These are phyloP conservation scores for Ciborinia camelliae DNA, from an alignment of 2,329 filamentous ascomycete genomes.

Conservation along the genomic window DNA sequence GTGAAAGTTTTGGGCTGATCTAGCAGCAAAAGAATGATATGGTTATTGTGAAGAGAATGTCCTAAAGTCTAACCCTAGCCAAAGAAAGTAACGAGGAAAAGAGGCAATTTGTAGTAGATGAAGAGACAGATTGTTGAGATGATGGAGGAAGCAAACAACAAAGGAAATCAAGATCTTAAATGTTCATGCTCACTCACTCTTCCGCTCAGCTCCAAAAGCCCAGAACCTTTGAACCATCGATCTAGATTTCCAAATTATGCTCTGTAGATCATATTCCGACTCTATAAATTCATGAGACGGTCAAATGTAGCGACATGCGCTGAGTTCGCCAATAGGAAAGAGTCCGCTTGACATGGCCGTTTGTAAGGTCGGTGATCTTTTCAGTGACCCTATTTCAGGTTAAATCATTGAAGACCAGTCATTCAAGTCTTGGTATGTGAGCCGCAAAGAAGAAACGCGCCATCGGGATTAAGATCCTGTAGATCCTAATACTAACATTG, in stretches of 20 bases:
- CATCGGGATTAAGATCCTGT: neutral
- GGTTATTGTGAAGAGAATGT: constrained; percentile 35
- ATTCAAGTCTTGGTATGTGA: constrained; percentile 11
- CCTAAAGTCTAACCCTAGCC: constrained; percentile 13
- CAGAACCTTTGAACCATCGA: constrained; percentile 15
- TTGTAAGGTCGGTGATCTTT: constrained; percentile 24
- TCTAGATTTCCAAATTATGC: constrained; percentile 18
- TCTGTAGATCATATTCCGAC: constrained; percentile 22
- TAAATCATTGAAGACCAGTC: constrained; percentile 11
- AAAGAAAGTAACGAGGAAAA: constrained; percentile 26
- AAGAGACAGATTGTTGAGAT: constrained; percentile 31
- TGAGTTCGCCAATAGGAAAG: constrained; percentile 34
- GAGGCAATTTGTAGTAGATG: constrained; percentile 30
- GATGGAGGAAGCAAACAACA: constrained; percentile 30
- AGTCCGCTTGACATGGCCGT: constrained; percentile 13
- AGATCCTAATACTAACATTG: constrained; percentile 2
- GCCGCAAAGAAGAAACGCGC: constrained; percentile 9
- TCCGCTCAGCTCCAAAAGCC: constrained; percentile 17
- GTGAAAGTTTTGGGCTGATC: constrained; percentile 28
- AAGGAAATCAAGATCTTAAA: constrained; percentile 32
- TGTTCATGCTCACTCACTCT: constrained; percentile 28
- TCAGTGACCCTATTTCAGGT: neutral
- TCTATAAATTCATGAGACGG: constrained; percentile 38
- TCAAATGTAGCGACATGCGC: constrained; percentile 34
- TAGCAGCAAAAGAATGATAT: constrained; percentile 32